A percentile compares a stretch with the other conserved stretches of the same genome.
Conservation (phyloP, 768 basidiomycete species). For the Naganishia vishniacii region DNA sequence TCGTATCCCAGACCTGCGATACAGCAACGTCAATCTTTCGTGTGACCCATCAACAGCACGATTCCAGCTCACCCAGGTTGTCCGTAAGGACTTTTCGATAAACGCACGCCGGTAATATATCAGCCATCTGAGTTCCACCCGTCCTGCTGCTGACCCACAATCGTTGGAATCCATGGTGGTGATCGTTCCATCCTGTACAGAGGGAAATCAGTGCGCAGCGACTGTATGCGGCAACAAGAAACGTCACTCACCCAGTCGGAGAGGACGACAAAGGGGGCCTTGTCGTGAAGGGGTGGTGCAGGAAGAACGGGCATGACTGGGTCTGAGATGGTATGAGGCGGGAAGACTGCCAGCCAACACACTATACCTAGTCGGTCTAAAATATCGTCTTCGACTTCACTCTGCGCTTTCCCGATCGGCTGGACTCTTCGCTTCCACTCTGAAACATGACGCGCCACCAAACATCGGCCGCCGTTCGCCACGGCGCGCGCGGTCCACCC, state of each 20-base stretch:
- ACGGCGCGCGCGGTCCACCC: not conserved
- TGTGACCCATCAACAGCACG: not conserved
- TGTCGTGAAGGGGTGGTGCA: conserved; percentile 70
- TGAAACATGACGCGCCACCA: too few species aligned
- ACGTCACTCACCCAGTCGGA: conserved; percentile 72
- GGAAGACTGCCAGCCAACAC: too few species aligned
- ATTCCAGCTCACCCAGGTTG: conserved; percentile 58
- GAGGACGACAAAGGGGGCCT: conserved; percentile 77
- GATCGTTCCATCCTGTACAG: conserved; percentile 61
- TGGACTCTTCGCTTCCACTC: too few species aligned
- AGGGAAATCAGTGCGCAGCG: not conserved
- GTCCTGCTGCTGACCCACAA: too few species aligned
- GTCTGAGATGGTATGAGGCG: not conserved
- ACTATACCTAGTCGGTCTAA: too few species aligned
- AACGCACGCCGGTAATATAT: not conserved
- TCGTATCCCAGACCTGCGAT: conserved; percentile 58
- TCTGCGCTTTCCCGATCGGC: too few species aligned
- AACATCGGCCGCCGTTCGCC: not conserved
- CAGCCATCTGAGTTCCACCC: too few species aligned
- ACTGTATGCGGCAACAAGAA: conserved; percentile 15
- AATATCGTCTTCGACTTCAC: too few species aligned
- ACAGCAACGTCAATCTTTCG: not conserved
- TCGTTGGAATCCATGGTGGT: conserved; percentile 90
- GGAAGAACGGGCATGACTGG: conserved; percentile 54
- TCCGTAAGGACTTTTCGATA: conserved; percentile 70